phyloP scores from a whole-genome alignment of 176 grass and related monocot species.

The Bolboschoenus planiculmis region DNA sequence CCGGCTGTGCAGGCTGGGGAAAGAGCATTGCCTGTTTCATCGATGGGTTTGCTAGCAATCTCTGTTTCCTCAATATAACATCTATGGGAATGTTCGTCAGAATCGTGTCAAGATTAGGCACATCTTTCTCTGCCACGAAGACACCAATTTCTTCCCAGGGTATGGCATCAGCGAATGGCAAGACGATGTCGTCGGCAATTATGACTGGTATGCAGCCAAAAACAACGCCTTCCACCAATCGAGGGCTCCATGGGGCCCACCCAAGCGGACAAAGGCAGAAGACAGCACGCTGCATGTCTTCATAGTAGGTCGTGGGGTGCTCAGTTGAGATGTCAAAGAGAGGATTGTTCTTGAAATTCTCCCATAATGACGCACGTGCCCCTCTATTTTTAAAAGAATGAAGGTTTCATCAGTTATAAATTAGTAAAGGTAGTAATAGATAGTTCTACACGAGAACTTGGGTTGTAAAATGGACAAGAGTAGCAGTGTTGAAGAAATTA shows the following conservation, averaged over 20 bases:
- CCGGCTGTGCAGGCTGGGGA: slow-evolving; percentile 63
- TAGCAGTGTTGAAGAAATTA: background rate
- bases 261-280: slow-evolving; percentile 87
- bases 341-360: slow-evolving; percentile 94
- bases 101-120: slow-evolving; percentile 68
- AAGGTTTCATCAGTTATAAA: background rate
- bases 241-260: slow-evolving; percentile 88
- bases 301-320: slow-evolving; percentile 73
- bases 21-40: slow-evolving; percentile 95
- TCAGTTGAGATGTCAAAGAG: slow-evolving; percentile 85
- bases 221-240: slow-evolving; percentile 75
- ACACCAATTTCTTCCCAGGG: slow-evolving; percentile 91
- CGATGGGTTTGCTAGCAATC: slow-evolving; percentile 73
- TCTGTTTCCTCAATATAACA: slow-evolving; percentile 72
- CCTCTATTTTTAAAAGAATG: slow-evolving; percentile 36
- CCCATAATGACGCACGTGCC: slow-evolving; percentile 70
- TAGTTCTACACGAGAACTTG: background rate
- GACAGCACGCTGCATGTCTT: slow-evolving; percentile 81
- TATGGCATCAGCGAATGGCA: slow-evolving; percentile 80
- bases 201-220: slow-evolving; percentile 92
- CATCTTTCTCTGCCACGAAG: slow-evolving; percentile 76
- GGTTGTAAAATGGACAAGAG: background rate
- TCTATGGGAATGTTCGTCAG: slow-evolving; percentile 77
- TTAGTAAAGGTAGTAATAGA: background rate
- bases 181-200: slow-evolving; percentile 80